Evolutionary conservation across 129 eudicot genomes (phyloP), one percentile per base, ranked within the genome.

Genomic region (Calendula officinalis): DNA sequence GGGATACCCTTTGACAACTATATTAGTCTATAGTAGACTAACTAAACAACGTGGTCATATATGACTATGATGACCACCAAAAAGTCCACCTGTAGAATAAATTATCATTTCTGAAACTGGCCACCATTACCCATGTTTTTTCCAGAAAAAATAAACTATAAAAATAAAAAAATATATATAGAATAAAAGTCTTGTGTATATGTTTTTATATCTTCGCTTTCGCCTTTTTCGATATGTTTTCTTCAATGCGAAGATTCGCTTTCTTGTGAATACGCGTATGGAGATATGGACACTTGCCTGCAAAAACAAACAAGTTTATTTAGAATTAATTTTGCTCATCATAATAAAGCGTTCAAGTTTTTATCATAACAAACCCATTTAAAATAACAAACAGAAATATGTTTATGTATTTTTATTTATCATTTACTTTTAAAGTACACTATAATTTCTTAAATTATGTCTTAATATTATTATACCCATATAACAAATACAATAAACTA

Each of bases 251-350:
- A 32, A 66, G 68, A 49, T 14, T 42, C 47, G 66, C 48, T 66
- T 74, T 60, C 78, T 58, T 66, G 68, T 74, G 78, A 74, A 74
- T 33, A 58, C 62, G 73, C 73, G 66, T 73, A 73, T 3, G 78
- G 78, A 46, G 62, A 57, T 48, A 38, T 3, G 8, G 62, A 30
- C 62, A 48, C 78, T 51, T 74, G 73, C 68, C 78, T 74, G 78
- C 61, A 66, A 17, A 73, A 39, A 7, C 49, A 11, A 0, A 3
- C 49, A 66, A 35, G 3, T 9, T 61, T 10, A 12, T 9, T 61
- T 10, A 4, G 14, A 56, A 33, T 55, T 55, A 34, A 2, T 49
- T 36, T 44, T n/a, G 5, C 0, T 41, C 5, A 9, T 7, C 6
- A 40, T 69, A 1, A 35, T 27, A 12, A 3, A 5, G 30, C 30